phyloP scores from a whole-genome alignment of 2,329 filamentous ascomycete species.

The Colletotrichum sp. region DNA sequence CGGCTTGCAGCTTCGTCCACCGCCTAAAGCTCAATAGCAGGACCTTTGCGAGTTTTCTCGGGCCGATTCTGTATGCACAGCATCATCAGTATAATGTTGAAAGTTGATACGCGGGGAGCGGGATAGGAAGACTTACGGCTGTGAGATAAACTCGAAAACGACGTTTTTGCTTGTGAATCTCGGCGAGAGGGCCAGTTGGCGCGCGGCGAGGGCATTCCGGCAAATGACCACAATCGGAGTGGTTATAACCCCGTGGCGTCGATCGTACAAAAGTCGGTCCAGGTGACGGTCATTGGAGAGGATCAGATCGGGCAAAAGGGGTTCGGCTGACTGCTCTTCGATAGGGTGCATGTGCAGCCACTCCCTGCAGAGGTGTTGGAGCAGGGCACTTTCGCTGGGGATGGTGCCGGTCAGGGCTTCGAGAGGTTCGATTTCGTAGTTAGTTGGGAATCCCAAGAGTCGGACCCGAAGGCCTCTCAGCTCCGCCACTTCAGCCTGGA shows the following conservation, averaged over 20 bases:
- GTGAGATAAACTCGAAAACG: conserved; percentile 41
- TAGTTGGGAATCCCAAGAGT: conserved; percentile 22
- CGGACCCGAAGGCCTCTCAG: conserved; percentile 36
- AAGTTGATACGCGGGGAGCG: accelerated
- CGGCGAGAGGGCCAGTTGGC: conserved; percentile 23
- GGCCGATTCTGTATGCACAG: conserved; percentile 31
- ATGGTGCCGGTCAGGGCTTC: background rate
- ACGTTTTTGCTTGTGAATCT: conserved; percentile 22
- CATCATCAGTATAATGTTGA: accelerated
- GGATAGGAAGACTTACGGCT: conserved; percentile 32
- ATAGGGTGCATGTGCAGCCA: conserved; percentile 37
- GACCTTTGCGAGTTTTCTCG: conserved; percentile 40
- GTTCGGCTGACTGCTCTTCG: background rate
- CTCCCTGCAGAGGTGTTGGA: conserved; percentile 32
- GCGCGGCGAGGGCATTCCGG: conserved; percentile 31
- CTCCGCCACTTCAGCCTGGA: conserved; percentile 29
- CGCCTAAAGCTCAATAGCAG: conserved; percentile 30
- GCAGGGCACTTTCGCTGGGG: conserved; percentile 19
- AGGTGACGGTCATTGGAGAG: conserved; percentile 24
- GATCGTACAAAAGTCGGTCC: background rate
- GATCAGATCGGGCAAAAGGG: conserved; percentile 28
- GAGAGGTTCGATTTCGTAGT: background rate
- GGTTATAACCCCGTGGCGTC: background rate
- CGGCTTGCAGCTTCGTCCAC: conserved; percentile 26
- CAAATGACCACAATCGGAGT: conserved; percentile 34